phyloP scores from a whole-genome alignment of 805 yeast species.

The Tetrapisispora nanseiensis region DNA sequence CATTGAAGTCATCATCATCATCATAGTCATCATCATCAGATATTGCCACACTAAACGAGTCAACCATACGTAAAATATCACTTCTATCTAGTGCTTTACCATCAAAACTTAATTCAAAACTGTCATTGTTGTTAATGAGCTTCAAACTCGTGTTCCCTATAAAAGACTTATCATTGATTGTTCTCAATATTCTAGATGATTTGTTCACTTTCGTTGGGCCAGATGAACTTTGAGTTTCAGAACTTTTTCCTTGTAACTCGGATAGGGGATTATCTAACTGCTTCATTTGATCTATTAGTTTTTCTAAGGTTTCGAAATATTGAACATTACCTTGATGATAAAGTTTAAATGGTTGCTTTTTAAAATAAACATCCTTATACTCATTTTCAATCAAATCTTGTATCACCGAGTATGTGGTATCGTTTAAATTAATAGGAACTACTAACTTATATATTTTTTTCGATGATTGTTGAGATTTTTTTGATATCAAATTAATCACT shows the following conservation, averaged over 20 bases:
- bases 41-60: conserved; percentile 29
- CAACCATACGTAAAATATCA: conserved; percentile 34
- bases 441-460: conserved; percentile 10
- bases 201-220: background rate
- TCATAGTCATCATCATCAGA: conserved; percentile 24
- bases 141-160: background rate
- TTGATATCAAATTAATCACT: conserved; percentile 9
- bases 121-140: conserved; percentile 13
- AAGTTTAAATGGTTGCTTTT: conserved; percentile 11
- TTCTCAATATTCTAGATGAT: background rate
- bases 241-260: background rate
- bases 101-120: conserved; percentile 36
- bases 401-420: conserved; percentile 2
- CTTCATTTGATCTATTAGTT: background rate
- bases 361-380: conserved; percentile 6
- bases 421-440: conserved; percentile 5
- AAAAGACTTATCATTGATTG: background rate
- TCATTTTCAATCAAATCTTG: conserved; percentile 7
- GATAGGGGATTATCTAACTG: background rate
- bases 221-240: background rate
- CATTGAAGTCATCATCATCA: background rate
- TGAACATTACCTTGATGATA: conserved; percentile 4
- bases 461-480: background rate
- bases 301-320: background rate
- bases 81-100: conserved; percentile 38